These are phyloP conservation scores for Trichoderma koningii DNA, from an alignment of 2,329 filamentous ascomycete genomes.

Conservation along the genomic window DNA sequence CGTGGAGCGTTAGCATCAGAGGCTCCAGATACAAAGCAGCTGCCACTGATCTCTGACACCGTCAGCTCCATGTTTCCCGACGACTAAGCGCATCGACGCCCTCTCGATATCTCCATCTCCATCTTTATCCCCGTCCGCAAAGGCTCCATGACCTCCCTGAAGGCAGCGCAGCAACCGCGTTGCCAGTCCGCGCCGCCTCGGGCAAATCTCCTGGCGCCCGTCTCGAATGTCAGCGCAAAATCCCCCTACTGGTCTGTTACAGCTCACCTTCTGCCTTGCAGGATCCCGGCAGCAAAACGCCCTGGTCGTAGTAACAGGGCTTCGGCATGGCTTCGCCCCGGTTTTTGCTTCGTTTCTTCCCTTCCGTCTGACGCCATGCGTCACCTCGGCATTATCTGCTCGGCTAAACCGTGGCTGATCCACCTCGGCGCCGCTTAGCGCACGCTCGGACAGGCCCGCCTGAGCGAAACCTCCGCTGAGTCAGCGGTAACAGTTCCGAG, in stretches of 20 bases:
- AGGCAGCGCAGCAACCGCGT: background rate
- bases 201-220: background rate
- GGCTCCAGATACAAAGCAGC: too few species aligned
- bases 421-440: background rate
- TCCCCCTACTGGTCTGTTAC: background rate
- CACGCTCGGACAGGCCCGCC: constrained; percentile 17
- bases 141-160: background rate
- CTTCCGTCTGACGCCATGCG: background rate
- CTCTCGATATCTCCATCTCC: background rate
- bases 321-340: background rate
- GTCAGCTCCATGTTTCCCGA: background rate
- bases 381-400: background rate
- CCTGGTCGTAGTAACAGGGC: background rate
- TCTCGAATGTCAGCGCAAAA: constrained; percentile 2
- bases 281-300: background rate
- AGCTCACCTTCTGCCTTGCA: background rate
- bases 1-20: too few species aligned
- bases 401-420: constrained; percentile 1
- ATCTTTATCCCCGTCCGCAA: background rate
- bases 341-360: background rate
- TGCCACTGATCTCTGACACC: too few species aligned
- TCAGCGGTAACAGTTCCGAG: background rate
- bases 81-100: constrained; percentile 14
- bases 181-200: constrained; percentile 1
- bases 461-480: constrained; percentile 22